Evolutionary conservation across 192 early-diverging fungal species (phyloP), one percentile per base, ranked within the genome.

Genomic region (Kappamyces sp.): DNA sequence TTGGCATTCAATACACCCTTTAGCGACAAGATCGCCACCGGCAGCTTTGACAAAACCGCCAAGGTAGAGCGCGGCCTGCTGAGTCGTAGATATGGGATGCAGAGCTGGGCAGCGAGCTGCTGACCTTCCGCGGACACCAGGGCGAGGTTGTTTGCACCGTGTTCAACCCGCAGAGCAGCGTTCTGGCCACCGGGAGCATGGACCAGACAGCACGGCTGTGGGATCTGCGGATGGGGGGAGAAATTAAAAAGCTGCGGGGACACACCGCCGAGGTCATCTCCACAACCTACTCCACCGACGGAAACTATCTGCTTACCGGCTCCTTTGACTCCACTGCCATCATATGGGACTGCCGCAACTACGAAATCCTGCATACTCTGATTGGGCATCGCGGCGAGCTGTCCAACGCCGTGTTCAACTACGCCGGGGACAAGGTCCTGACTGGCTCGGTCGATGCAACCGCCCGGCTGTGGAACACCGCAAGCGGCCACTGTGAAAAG

Each of bases 361-460:
- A 63, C 32, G 1, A 15, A 59, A 66, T 65, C 45, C 31, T 75
- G 57, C 69, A 76, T 49, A 78, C 66, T n/a, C 59, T 75, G 37
- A 79, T 79, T 54, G 77, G 77, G 12, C 77, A 79, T 59, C 68
- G 75, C 2, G 54, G 48, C 35, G 77, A 79, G 51, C 63, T 79
- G 2, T 73, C 75, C 3, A 51, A 39, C 15, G 65, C 64, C 5
- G 40, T 49, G 12, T 79, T 79, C 60, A 67, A 62, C 46, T 62
- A 40, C 34, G 1, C 11, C n/a, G 54, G 55, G 1, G 49, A 22
- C 8, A 45, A 54, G 30, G 36, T 79, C 9, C 38, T 79, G 38
- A 76, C 57, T 37, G 69, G 72, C 2, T 75, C 72, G 0, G 66
- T 72, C 63, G 77, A 79, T 48, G 74, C 66, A 1, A 67, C 75